Base-by-base conservation (phyloP, 2,329 filamentous ascomycete genomes). In the Arthrinium puccinioides region DNA sequence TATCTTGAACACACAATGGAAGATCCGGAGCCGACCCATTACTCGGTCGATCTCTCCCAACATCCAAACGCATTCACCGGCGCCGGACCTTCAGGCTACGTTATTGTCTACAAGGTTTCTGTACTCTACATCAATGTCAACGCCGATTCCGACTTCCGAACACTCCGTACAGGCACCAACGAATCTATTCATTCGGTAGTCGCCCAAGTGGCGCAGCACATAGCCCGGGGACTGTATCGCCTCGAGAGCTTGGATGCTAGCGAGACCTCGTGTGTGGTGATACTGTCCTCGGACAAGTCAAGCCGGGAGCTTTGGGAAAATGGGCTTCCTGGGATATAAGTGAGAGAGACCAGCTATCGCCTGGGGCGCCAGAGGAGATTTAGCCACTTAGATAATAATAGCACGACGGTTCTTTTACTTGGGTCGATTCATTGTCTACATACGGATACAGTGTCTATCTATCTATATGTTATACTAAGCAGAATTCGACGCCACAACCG, bases 161-260 rank as follows among this genome's bases (percentile, higher is more conserved):
- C 8, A 8, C 26, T 37, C 11, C 27, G 25, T 14, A 37, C 35
- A 9, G 35, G 35, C 19, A 14, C 32, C 26, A 37, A 43, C 20
- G 23, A 40, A 14, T 19, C 29, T 6, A 23, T 37, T 18, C 33
- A 40, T 18, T 10, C 20, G 8, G 41, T 28, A 9, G 11, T 40
- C 15, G 23, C 18, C 10, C 37, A 37, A 13, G 41, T 40, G 5
- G 23, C 37, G 19, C 40, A 38, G 25, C 37, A 43, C 21, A 28
- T 39, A 4, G 37, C 27, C n/a, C 37, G 37, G 10, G 36, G 40
- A 5, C 32, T 42, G n/a, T 42, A 42, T 29, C 32, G 32, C 16
- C 15, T 42, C 19, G 23, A 39, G 7, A 42, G 40, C 28, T 21
- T 42, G 32, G 31, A 39, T 18, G 27, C 24, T 19, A 23, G 27